phyloP scores from a whole-genome alignment of 1,139 yeast genomes.

The Suhomyces chickasaworum region DNA sequence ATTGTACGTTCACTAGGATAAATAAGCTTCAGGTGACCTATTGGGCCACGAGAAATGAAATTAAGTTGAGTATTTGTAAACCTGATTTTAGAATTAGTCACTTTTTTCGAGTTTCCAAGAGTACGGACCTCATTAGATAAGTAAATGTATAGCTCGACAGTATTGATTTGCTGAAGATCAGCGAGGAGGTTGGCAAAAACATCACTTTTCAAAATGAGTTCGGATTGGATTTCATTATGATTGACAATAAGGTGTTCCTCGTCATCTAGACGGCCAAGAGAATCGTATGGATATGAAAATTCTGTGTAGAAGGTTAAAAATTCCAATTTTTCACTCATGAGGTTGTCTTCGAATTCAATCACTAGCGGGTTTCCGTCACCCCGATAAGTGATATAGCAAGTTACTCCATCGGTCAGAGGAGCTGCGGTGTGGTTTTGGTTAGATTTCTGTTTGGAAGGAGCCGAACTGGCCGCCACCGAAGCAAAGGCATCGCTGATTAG shows the following conservation, averaged over 20 bases:
- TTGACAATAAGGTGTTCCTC: constrained; percentile 40
- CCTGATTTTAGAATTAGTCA: constrained; percentile 14
- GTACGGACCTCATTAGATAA: constrained; percentile 26
- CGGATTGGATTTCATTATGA: constrained; percentile 53
- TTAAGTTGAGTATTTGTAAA: constrained; percentile 37
- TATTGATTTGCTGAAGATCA: constrained; percentile 66
- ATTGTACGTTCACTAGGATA: constrained; percentile 67
- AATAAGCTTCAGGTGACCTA: constrained; percentile 69
- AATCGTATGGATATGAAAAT: constrained; percentile 35
- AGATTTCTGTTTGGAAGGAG: constrained; percentile 11
- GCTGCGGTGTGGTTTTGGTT: constrained; percentile 13
- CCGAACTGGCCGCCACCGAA: constrained; percentile 27
- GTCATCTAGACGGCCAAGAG: constrained; percentile 31
- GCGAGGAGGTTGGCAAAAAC: constrained; percentile 63
- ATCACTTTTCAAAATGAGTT: constrained; percentile 67
- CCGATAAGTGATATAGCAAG: constrained; percentile 41
- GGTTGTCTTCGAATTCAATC: constrained; percentile 69
- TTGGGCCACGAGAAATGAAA: constrained; percentile 65
- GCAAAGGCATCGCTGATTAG: constrained; percentile 38
- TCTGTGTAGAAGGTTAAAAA: constrained; percentile 60
- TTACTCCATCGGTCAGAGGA: constrained; percentile 21
- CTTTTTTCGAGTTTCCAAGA: constrained; percentile 12
- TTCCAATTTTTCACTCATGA: constrained; percentile 71
- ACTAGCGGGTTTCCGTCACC: constrained; percentile 69
- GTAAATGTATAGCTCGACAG: constrained; percentile 60